Conservation (phyloP, 2,329 filamentous ascomycete species). For the Xylariaceae sp. region DNA sequence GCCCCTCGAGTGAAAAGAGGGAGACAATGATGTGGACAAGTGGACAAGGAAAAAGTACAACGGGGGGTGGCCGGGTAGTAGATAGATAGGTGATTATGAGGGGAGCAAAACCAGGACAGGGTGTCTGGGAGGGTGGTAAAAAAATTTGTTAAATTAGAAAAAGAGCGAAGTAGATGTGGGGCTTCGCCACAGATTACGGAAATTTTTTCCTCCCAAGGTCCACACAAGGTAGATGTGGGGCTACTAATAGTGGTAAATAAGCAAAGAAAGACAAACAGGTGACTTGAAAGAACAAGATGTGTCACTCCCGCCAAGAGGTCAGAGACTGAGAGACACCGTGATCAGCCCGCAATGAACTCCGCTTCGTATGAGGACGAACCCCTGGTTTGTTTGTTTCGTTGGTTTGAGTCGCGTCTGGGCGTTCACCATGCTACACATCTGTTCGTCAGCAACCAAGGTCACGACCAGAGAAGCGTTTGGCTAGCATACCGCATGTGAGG, state of each 20-base stretch:
- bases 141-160: conserved; percentile 5
- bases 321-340: no score
- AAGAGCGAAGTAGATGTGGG: background rate
- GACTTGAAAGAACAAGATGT: conserved; percentile 11
- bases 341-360: no score
- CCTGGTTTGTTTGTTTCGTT: conserved; percentile 5
- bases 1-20: conserved; percentile 15
- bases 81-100: conserved; percentile 13
- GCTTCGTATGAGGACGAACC: no score
- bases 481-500: no score
- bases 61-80: conserved; percentile 13
- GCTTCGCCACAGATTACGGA: conserved; percentile 3
- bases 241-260: background rate
- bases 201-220: conserved; percentile 7
- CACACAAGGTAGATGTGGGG: conserved; percentile 1
- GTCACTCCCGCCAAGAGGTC: no score
- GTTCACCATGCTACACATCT: no score
- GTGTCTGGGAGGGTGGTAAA: conserved; percentile 7
- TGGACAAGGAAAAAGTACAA: conserved; percentile 14
- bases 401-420: no score
- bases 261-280: conserved; percentile 1
- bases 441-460: no score
- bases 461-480: no score
- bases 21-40: conserved; percentile 21
- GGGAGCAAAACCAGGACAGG: conserved; percentile 10